These are phyloP conservation scores for Schizosaccharomyces octosporus DNA, from an alignment of 805 yeast species.

Conservation along the genomic window DNA sequence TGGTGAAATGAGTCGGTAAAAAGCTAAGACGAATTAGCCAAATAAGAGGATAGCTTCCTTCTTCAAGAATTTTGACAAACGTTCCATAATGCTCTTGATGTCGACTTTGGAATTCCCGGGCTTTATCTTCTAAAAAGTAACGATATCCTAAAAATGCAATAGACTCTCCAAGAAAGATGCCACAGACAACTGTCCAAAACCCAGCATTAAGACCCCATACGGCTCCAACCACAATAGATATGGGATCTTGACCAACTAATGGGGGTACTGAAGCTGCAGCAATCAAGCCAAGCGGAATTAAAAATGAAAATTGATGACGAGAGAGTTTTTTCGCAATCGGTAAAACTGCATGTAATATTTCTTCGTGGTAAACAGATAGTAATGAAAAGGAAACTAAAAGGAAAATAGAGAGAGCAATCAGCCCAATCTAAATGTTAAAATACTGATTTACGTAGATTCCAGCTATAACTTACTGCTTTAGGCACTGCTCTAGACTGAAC, in stretches of 20 bases:
- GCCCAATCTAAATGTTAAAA: too few species aligned
- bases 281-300: not conserved
- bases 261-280: not conserved
- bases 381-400: too few species aligned
- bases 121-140: not conserved
- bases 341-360: not conserved
- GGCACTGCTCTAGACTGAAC: too few species aligned
- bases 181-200: not conserved
- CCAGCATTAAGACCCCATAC: not conserved
- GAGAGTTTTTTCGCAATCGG: not conserved
- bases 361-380: not conserved
- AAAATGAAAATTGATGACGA: not conserved
- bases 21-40: not conserved
- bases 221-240: not conserved
- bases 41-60: constrained; percentile 1
- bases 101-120: not conserved
- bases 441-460: too few species aligned
- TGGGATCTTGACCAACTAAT: not conserved
- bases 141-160: not conserved
- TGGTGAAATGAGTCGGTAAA: constrained; percentile 1
- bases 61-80: constrained; percentile 1
- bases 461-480: too few species aligned
- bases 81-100: constrained; percentile 1
- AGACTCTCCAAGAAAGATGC: not conserved
- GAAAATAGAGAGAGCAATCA: too few species aligned